phyloP scores from a whole-genome alignment of 2,329 filamentous ascomycete genomes.

The Rhynchosporium graminicola region DNA sequence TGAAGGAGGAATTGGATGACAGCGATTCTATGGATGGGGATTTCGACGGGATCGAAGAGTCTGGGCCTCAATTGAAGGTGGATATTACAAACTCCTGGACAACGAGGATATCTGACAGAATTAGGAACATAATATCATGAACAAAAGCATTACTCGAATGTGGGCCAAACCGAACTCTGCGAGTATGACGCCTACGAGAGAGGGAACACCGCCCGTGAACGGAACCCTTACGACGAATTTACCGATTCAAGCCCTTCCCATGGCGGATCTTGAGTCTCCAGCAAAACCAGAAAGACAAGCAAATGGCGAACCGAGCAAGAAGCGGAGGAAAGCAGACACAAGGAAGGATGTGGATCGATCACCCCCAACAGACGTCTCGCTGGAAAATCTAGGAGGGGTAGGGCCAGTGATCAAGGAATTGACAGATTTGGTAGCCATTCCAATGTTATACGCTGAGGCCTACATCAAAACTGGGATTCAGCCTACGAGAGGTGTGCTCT shows the following conservation, averaged over 20 bases:
- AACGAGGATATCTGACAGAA: conserved; percentile 26
- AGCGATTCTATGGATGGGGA: conserved; percentile 51
- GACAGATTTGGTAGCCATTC: conserved; percentile 70
- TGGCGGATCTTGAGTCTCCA: conserved; percentile 33
- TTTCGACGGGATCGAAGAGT: conserved; percentile 49
- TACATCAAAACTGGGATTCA: conserved; percentile 67
- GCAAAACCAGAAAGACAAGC: conserved; percentile 52
- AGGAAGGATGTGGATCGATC: conserved; percentile 59
- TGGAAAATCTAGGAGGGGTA: conserved; percentile 76
- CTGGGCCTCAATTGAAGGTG: conserved; percentile 37
- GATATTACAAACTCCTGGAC: conserved; percentile 5
- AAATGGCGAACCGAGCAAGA: conserved; percentile 66
- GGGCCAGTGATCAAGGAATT: conserved; percentile 70
- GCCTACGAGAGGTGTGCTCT: conserved; percentile 71
- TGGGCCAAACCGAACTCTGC: conserved; percentile 49
- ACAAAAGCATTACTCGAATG: conserved; percentile 61
- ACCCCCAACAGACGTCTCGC: conserved; percentile 65
- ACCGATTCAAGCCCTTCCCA: conserved; percentile 31
- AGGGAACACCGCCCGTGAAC: conserved; percentile 27
- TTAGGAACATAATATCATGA: conserved; percentile 62
- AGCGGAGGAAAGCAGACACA: conserved; percentile 59
- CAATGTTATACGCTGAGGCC: conserved; percentile 66
- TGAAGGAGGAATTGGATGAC: conserved; percentile 55
- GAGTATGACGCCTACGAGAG: conserved; percentile 28
- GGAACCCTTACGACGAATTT: conserved; percentile 27